Evolutionary conservation across 2,329 filamentous ascomycete genomes (phyloP), one percentile per base, ranked within the genome.

Genomic region (Aspergillus latus): DNA sequence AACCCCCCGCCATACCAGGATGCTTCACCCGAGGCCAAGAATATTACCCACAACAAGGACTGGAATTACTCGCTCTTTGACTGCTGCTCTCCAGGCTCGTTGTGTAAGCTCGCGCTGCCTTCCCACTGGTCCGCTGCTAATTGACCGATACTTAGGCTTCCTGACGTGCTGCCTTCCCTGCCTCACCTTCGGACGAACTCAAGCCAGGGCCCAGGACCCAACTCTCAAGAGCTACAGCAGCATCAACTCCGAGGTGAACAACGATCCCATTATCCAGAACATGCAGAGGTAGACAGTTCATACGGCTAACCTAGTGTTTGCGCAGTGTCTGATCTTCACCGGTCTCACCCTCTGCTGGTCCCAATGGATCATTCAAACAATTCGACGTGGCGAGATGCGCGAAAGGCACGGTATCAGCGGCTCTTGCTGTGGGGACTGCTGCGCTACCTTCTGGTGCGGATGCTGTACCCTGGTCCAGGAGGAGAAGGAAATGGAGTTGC

Each of bases 401-500:
- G 29, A 63, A 4, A 52, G 42, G 10, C 56, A 56, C 21, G 61
- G 59, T 3, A 65, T 66, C 11, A 29, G 58, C 26, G 58, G 61
- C 2, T 54, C 45, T 6, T 63, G 58, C 37, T 62, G 58, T 40
- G 56, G 59, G 7, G 64, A 66, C 45, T 65, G 62, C 56, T 61
- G 60, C 36, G 46, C 48, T 1, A 56, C 58, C 3, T 48, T 57
- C 2, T 66, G 54, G 11, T 64, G 62, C 37, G 53, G 56, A 3
- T 66, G 61, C 37, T 66, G 62, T 57, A 60, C 59, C 3, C 26
- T 65, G 5, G 48, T 65, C 0, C 62, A 66, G 43, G 62, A 65
- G 28, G 62, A 62, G 46, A 64, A 66, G 49, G 62, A 66, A 37
- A 43, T 54, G 5, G 58, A 64, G 49, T 37, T 64, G 47, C 45